Base-by-base conservation (phyloP, 2,329 filamentous ascomycete genomes). In the Cladophialophora carrionii region DNA sequence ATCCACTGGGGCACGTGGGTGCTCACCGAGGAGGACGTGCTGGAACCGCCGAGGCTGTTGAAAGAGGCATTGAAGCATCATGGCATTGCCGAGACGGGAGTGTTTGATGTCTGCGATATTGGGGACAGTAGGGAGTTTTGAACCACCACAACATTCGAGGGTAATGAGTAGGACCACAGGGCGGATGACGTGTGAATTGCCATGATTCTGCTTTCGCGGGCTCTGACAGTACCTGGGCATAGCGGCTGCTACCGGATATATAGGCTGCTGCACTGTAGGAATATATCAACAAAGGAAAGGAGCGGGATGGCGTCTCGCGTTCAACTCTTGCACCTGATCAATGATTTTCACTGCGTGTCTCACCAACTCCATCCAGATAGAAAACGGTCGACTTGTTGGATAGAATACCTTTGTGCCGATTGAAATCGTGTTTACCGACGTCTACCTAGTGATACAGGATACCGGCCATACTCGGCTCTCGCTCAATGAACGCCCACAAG, bases 1-100 rank as follows among this genome's bases (percentile, higher is more conserved):
- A 96, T 97, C 71, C 94, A 97, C 75, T 97, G 93, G 92, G 93
- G 92, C 2, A 81, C 90, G 0, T 97, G 93, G 92, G 88, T 91
- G 0, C 78, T 96, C 71, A 96, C 93, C 0, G 83, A 87, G 66
- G 94, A 98, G 77, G 90, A 93, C 65, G 89, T 96, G 1, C 76
- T 93, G 63, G 92, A 96, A 78, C 94, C 94, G 53, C 92, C 92
- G 1, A 79, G 76, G 75, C 78, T 90, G 75, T 78, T 97, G 67
- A 88, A 83, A 76, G 82, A 90, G 74, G 92, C 92, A 2, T 77
- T 96, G 74, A 84, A 80, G 72, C 84, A 83, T 72, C 88, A 87
- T 51, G 63, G 56, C 10, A 67, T 73, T n/a, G 61, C 84, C 0
- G 89, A 93, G 76, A 85, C 82, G 53, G 91, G 91, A 0, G 80